These are phyloP conservation scores for Talaromyces sp. DNA, from an alignment of 2,329 filamentous ascomycete species.

Conservation along the genomic window DNA sequence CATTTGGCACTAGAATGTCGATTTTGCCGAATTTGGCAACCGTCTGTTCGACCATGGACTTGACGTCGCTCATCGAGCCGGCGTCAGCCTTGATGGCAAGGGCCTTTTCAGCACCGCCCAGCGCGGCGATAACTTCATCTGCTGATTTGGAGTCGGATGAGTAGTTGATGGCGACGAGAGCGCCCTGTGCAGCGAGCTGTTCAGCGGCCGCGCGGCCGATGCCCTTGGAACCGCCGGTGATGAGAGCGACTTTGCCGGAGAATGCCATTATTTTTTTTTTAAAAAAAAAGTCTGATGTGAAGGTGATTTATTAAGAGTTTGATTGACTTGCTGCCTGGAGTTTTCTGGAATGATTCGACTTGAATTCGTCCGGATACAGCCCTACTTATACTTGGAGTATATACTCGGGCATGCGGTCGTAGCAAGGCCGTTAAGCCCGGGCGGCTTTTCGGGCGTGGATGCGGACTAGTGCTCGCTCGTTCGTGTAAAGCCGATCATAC, in stretches of 20 bases:
- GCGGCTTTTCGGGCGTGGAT: background rate
- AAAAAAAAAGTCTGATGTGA: no score
- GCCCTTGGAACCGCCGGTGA: conserved; percentile 39
- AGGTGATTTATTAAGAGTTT: no score
- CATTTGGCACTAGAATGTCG: conserved; percentile 57
- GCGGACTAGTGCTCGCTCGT: background rate
- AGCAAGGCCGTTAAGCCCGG: background rate
- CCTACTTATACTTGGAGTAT: background rate
- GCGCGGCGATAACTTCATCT: conserved; percentile 44
- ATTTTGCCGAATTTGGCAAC: conserved; percentile 52
- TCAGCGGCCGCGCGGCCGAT: conserved; percentile 38
- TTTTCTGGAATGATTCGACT: no score
- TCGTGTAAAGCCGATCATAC: background rate
- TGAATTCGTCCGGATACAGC: background rate
- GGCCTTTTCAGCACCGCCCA: conserved; percentile 45
- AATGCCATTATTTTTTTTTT: conserved; percentile 18
- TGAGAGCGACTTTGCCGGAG: conserved; percentile 30
- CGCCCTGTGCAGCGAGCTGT: conserved; percentile 36
- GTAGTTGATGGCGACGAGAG: conserved; percentile 52
- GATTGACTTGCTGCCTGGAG: no score
- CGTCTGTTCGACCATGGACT: conserved; percentile 46
- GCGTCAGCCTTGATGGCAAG: conserved; percentile 56
- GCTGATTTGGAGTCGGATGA: conserved; percentile 53
- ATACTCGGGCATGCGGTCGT: background rate
- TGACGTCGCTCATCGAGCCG: conserved; percentile 42